Evolutionary conservation across 441 rosid genomes (phyloP).

Genomic region (Mallotus japonicus): DNA sequence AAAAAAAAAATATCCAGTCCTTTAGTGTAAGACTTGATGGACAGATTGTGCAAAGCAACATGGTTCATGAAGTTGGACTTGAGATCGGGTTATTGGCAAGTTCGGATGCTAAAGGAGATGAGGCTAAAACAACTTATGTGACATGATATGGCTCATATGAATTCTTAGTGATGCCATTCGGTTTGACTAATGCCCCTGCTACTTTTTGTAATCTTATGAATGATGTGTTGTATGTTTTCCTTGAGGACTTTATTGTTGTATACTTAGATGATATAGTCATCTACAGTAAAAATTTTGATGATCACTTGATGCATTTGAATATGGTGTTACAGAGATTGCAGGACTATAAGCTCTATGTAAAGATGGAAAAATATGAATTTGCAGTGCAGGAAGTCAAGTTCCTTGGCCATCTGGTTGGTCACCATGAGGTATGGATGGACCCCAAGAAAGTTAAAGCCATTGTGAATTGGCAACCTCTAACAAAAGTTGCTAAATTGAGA

Average conservation of each 20-base stretch:
- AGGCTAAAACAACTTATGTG: background rate
- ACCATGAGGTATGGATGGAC: background rate
- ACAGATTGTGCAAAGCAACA: background rate
- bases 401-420: background rate
- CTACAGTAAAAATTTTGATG: background rate
- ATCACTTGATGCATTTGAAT: background rate
- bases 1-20: background rate
- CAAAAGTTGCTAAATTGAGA: background rate
- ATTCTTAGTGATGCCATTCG: background rate
- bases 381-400: background rate
- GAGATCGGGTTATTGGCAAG: background rate
- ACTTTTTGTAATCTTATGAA: background rate
- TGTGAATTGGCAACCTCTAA: background rate
- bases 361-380: background rate
- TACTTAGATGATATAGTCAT: background rate
- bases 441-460: background rate
- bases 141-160: background rate
- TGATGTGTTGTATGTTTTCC: background rate
- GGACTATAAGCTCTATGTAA: background rate
- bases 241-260: background rate
- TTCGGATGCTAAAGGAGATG: background rate
- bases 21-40: background rate
- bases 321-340: rapidly evolving
- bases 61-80: background rate
- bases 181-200: background rate